These are phyloP conservation scores for Byssothecium circinans DNA, from an alignment of 2,329 filamentous ascomycete genomes.

Conservation along the genomic window DNA sequence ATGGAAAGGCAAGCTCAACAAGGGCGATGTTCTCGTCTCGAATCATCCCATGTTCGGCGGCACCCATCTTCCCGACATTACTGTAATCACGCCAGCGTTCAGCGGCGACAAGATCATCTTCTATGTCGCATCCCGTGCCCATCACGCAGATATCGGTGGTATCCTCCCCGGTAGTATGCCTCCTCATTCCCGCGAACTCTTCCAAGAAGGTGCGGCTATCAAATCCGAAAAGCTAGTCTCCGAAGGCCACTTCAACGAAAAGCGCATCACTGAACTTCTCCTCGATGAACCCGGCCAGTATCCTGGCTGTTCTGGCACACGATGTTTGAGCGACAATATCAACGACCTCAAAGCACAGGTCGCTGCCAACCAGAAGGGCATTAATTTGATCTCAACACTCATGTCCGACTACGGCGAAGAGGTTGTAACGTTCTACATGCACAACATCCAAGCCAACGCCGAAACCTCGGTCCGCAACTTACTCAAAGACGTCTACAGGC, in stretches of 20 bases:
- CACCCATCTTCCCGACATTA: slow-evolving; percentile 82
- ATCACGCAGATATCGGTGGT: slow-evolving; percentile 83
- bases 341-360: slow-evolving; percentile 87
- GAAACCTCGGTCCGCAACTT: slow-evolving; percentile 74
- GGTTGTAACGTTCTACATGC: slow-evolving; percentile 83
- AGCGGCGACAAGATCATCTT: slow-evolving; percentile 75
- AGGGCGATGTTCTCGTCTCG: slow-evolving; percentile 78
- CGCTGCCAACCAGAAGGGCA: slow-evolving; percentile 83
- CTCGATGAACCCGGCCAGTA: slow-evolving; percentile 73
- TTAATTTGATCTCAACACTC: slow-evolving; percentile 71
- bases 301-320: slow-evolving; percentile 75
- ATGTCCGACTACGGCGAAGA: slow-evolving; percentile 78
- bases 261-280: slow-evolving; percentile 70
- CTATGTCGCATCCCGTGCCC: slow-evolving; percentile 77
- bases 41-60: slow-evolving; percentile 85
- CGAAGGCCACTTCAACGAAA: slow-evolving; percentile 76
- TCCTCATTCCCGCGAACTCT: slow-evolving; percentile 65
- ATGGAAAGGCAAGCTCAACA: slow-evolving; percentile 76
- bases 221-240: slow-evolving; percentile 69
- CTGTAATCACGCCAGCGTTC: slow-evolving; percentile 78
- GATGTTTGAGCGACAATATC: slow-evolving; percentile 79
- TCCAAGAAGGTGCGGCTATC: slow-evolving; percentile 59
- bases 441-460: slow-evolving; percentile 77
- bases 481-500: slow-evolving; percentile 69
- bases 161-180: slow-evolving; percentile 84